Conservation (phyloP, 805 yeast genomes). For the Candida maris region DNA sequence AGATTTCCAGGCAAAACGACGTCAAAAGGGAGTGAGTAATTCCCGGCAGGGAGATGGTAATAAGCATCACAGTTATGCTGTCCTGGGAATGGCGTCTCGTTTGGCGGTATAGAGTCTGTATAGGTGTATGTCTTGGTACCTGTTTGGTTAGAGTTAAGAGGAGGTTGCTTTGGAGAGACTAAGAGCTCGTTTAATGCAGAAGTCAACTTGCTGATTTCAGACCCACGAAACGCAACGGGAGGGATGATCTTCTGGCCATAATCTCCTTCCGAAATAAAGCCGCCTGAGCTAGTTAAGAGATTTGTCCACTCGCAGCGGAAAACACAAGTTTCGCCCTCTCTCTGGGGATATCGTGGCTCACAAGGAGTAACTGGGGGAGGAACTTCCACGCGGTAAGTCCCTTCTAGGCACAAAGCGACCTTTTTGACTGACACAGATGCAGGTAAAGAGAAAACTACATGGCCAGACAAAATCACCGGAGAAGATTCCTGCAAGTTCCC, state of each 20-base stretch:
- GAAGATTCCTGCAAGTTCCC: constrained; percentile 46
- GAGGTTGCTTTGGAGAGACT: neutral
- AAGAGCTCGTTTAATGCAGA: constrained; percentile 14
- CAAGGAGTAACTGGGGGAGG: constrained; percentile 9
- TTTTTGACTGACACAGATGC: constrained; percentile 38
- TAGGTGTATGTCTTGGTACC: constrained; percentile 3
- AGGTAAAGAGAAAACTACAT: constrained; percentile 43
- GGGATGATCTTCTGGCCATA: constrained; percentile 34
- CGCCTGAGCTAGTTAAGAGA: constrained; percentile 38
- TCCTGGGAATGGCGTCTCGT: constrained; percentile 34
- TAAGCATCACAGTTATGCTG: constrained; percentile 7
- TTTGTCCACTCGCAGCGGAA: constrained; percentile 48
- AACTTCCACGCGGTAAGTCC: constrained; percentile 41
- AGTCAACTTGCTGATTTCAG: constrained; percentile 4
- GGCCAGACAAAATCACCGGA: constrained; percentile 41
- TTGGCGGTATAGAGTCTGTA: constrained; percentile 15
- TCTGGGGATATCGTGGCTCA: neutral
- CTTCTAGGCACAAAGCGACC: constrained; percentile 38
- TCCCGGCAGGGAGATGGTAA: constrained; percentile 47
- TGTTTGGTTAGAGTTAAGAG: neutral
- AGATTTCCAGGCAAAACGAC: constrained; percentile 42
- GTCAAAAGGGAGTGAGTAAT: constrained; percentile 47
- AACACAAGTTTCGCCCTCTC: constrained; percentile 36
- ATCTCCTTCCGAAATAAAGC: constrained; percentile 37
- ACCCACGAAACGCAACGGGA: neutral